Evolutionary conservation across 2,329 filamentous ascomycete genomes (phyloP).

Genomic region (Botryotinia calthae): DNA sequence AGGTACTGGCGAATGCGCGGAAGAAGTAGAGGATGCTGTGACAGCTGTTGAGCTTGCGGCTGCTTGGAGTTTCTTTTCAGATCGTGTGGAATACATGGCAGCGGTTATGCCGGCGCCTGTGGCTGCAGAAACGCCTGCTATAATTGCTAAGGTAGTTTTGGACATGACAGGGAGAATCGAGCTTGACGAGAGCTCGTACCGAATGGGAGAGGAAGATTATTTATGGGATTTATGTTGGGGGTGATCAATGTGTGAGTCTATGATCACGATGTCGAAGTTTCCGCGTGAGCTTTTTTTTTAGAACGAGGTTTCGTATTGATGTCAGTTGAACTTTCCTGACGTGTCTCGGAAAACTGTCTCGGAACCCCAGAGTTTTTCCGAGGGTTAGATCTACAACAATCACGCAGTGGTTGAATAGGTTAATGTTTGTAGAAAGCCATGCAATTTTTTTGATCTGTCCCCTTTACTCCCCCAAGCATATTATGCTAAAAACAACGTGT

Average conservation of each 20-base stretch:
- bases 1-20: slow-evolving; percentile 33
- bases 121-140: slow-evolving; percentile 73
- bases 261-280: slow-evolving; percentile 19
- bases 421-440: background rate
- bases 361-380: slow-evolving; percentile 4
- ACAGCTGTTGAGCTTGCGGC: slow-evolving; percentile 33
- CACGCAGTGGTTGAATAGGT: background rate
- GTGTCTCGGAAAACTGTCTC: slow-evolving; percentile 10
- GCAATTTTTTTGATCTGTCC: background rate
- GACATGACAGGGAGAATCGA: slow-evolving; percentile 55
- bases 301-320: slow-evolving; percentile 9
- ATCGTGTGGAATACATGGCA: slow-evolving; percentile 61
- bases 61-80: slow-evolving; percentile 44
- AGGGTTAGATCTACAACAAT: background rate
- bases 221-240: slow-evolving; percentile 9
- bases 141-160: slow-evolving; percentile 71
- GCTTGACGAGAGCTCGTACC: slow-evolving; percentile 19
- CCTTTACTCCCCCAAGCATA: background rate
- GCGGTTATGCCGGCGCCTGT: slow-evolving; percentile 72
- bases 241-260: slow-evolving; percentile 6
- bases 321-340: slow-evolving; percentile 17
- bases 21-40: slow-evolving; percentile 28
- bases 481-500: background rate
- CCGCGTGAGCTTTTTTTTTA: slow-evolving; percentile 22
- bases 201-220: slow-evolving; percentile 6